phyloP scores from a whole-genome alignment of 2,329 filamentous ascomycete species.

The Kalmusia sp. region DNA sequence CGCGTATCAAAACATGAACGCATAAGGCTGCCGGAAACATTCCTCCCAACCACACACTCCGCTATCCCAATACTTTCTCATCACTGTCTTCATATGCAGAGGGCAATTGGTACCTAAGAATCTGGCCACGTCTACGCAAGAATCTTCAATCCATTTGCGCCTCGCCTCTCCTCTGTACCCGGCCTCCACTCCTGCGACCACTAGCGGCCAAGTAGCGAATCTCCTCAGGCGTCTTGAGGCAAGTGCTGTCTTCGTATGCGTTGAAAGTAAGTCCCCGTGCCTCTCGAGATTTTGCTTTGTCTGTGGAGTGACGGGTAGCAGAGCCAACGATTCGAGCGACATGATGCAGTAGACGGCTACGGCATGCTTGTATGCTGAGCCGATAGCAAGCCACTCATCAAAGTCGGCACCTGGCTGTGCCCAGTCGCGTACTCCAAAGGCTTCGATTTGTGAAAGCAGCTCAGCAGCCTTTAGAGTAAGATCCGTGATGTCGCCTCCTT shows the following conservation, averaged over 20 bases:
- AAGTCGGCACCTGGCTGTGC: constrained; percentile 29
- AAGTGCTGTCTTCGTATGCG: constrained; percentile 15
- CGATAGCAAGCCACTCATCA: constrained; percentile 32
- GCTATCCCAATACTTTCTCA: constrained; percentile 34
- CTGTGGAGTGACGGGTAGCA: constrained; percentile 24
- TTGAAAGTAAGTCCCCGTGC: constrained; percentile 21
- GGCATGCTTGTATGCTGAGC: constrained; percentile 31
- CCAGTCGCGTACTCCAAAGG: constrained; percentile 34
- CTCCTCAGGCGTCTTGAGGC: constrained; percentile 14
- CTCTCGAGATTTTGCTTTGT: constrained; percentile 22
- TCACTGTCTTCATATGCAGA: constrained; percentile 26
- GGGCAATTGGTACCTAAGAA: constrained; percentile 28
- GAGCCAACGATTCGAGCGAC: constrained; percentile 29
- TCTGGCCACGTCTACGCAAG: constrained; percentile 22
- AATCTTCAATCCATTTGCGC: constrained; percentile 28
- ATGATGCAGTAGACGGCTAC: constrained; percentile 36
- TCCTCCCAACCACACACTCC: constrained; percentile 33
- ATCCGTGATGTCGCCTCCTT: constrained; percentile 9
- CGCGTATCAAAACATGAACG: constrained; percentile 26
- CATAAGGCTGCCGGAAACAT: constrained; percentile 35
- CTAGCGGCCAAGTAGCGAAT: constrained; percentile 33
- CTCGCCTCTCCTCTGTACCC: constrained; percentile 22
- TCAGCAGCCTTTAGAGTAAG: constrained; percentile 27
- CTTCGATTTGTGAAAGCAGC: constrained; percentile 26
- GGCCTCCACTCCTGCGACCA: constrained; percentile 36